Conservation (phyloP, 371 early-diverging fungal species). For the Fennellomyces sp. region DNA sequence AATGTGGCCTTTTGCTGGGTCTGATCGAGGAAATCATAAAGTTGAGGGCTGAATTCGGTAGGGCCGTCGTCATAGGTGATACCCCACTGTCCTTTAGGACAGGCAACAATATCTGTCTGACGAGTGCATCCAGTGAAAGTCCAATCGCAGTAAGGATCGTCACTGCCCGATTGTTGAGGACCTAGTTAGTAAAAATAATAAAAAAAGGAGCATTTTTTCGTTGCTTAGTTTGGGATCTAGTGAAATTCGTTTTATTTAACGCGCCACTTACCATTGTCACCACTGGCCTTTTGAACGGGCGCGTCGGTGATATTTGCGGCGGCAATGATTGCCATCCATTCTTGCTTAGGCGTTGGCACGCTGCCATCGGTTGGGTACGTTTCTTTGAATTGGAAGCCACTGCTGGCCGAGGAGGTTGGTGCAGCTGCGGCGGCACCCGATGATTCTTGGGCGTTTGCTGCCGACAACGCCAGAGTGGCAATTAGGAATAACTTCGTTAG, state of each 20-base stretch:
- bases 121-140: conserved; percentile 54
- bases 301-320: conserved; percentile 37
- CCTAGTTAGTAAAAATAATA: conserved; percentile 11
- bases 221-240: too few species aligned
- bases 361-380: conserved; percentile 35
- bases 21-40: conserved; percentile 56
- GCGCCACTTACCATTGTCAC: conserved; percentile 16
- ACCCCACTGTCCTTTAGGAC: conserved; percentile 63
- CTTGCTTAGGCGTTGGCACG: conserved; percentile 47
- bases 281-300: conserved; percentile 38
- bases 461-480: conserved; percentile 17
- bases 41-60: conserved; percentile 41
- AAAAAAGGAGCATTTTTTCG: neutral
- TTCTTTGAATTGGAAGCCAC: conserved; percentile 38
- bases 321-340: conserved; percentile 48
- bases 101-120: conserved; percentile 47
- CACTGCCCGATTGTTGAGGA: conserved; percentile 17
- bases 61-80: conserved; percentile 70
- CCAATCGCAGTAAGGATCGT: conserved; percentile 61
- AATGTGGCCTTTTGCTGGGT: conserved; percentile 64
- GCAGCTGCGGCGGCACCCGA: conserved; percentile 15
- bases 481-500: conserved; percentile 15
- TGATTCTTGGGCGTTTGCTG: conserved; percentile 19
- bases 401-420: conserved; percentile 7
- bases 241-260: neutral